Conservation (phyloP, 345 rosid genomes). For the Linum trigynum region DNA sequence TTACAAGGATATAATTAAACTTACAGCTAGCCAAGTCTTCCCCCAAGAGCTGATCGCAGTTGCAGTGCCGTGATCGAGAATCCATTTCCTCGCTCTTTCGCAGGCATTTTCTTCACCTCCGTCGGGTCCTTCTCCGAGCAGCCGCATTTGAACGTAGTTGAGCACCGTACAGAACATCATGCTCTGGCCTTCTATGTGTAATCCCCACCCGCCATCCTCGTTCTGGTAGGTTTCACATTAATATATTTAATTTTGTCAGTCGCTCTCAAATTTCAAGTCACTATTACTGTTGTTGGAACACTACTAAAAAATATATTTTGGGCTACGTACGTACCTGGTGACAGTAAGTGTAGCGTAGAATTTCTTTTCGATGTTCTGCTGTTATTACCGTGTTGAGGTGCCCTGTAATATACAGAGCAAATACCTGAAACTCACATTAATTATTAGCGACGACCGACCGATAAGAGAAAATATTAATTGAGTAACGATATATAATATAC, state of each 20-base stretch:
- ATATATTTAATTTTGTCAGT: too few species aligned
- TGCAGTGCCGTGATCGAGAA: constrained; percentile 17
- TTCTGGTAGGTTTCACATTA: too few species aligned
- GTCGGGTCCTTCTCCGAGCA: constrained; percentile 15
- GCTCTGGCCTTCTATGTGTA: constrained; percentile 22
- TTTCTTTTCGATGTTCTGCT: constrained; percentile 11
- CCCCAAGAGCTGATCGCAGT: constrained; percentile 24
- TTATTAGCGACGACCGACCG: too few species aligned
- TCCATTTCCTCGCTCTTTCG: constrained; percentile 19
- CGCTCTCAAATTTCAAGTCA: neutral
- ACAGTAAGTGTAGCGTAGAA: constrained; percentile 15
- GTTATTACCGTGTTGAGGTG: constrained; percentile 14
- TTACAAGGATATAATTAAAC: neutral
- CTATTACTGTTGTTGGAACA: neutral
- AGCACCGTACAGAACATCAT: constrained; percentile 22
- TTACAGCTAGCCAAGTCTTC: constrained; percentile 25
- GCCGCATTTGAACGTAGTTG: constrained; percentile 17
- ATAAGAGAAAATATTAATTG: neutral
- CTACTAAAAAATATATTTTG: neutral
- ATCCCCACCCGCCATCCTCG: constrained; percentile 25
- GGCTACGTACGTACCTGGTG: constrained; percentile 6
- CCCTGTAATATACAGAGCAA: constrained; percentile 18
- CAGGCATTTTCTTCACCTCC: constrained; percentile 17
- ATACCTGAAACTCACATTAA: constrained; percentile 10
- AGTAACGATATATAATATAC: neutral